These are phyloP conservation scores for Puccinellia tenuiflora DNA, from an alignment of 176 grass and related monocot species.

Conservation along the genomic window DNA sequence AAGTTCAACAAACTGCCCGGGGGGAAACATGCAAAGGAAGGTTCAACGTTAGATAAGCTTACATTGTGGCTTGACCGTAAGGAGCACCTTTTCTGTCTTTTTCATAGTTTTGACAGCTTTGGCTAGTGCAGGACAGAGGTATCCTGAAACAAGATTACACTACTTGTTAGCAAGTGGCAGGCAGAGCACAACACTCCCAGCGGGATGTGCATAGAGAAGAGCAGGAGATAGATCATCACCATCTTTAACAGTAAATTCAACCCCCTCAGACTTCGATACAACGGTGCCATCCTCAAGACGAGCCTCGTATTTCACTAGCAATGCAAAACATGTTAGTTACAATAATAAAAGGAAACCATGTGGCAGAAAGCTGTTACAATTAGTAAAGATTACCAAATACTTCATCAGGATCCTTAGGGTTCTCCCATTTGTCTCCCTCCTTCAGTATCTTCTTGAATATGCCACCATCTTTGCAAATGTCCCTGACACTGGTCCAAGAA, in stretches of 20 bases:
- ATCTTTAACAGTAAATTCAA: conserved; percentile 89
- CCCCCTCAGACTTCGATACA: conserved; percentile 67
- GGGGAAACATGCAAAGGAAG: background rate
- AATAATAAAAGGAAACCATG: background rate
- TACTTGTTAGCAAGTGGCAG: conserved; percentile 13
- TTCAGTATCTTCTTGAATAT: conserved; percentile 83
- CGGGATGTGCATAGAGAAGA: background rate
- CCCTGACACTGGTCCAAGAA: conserved; percentile 85
- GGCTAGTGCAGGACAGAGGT: conserved; percentile 70
- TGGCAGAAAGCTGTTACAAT: background rate
- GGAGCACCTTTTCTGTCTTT: conserved; percentile 69
- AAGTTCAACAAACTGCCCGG: background rate
- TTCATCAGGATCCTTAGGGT: conserved; percentile 90
- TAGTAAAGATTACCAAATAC: conserved; percentile 66
- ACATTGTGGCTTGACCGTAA: conserved; percentile 94
- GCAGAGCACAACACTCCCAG: background rate
- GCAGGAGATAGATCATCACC: conserved; percentile 34
- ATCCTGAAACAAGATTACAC: conserved; percentile 38
- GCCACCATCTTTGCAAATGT: conserved; percentile 94
- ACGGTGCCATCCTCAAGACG: conserved; percentile 70
- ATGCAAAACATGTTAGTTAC: conserved; percentile 1
- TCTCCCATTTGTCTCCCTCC: conserved; percentile 96
- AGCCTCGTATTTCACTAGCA: conserved; percentile 78
- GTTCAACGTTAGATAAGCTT: conserved; percentile 23
- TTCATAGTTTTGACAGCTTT: conserved; percentile 97